A percentile compares a stretch with the other conserved stretches of the same genome.
These are phyloP conservation scores for Colletotrichum higginsianum DNA, from an alignment of 2,329 filamentous ascomycete genomes.

Conservation along the genomic window DNA sequence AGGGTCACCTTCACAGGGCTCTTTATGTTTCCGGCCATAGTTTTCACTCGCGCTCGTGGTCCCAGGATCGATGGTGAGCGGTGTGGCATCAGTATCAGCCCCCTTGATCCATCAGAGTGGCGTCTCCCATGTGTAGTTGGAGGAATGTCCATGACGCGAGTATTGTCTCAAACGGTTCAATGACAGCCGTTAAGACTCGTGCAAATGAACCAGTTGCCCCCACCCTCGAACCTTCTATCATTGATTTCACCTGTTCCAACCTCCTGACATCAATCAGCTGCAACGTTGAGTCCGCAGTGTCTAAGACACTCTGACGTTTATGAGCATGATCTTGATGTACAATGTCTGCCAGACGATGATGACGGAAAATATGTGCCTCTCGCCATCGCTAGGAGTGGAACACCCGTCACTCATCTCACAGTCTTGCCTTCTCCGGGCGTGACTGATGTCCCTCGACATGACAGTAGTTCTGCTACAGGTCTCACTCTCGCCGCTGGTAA, in stretches of 20 bases:
- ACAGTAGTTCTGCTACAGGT: background rate
- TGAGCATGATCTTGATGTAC: background rate
- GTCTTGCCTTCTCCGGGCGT: background rate
- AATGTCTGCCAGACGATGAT: background rate
- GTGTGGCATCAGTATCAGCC: conserved; percentile 8
- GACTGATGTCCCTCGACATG: conserved; percentile 4
- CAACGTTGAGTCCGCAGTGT: conserved; percentile 6
- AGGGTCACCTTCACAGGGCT: background rate
- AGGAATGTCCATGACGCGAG: conserved; percentile 27
- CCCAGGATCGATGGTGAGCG: background rate
- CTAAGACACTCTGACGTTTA: conserved; percentile 37
- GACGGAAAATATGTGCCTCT: background rate
- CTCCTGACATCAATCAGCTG: conserved; percentile 26
- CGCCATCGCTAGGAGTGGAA: background rate
- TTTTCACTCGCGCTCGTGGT: background rate
- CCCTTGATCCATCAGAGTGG: conserved; percentile 4
- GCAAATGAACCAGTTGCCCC: background rate
- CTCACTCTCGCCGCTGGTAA: background rate
- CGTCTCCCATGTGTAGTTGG: background rate
- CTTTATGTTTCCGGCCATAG: background rate
- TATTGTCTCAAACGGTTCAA: conserved; percentile 13
- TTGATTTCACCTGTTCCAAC: background rate
- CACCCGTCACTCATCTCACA: background rate
- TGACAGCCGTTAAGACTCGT: background rate
- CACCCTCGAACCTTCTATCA: background rate